phyloP scores from a whole-genome alignment of 345 rosid species.

The Ceriops tagal region DNA sequence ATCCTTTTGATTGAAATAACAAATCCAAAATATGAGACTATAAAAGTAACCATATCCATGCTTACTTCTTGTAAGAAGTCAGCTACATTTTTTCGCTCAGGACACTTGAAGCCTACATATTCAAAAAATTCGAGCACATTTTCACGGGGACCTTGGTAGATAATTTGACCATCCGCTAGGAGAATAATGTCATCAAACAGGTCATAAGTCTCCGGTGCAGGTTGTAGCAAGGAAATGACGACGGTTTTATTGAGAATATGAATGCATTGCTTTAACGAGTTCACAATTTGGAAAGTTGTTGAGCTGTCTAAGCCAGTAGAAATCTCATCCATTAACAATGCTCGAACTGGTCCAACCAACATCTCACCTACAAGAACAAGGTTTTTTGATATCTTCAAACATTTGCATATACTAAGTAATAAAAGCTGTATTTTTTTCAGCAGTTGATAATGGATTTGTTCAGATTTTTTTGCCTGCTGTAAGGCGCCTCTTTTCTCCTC shows the following conservation, averaged over 20 bases:
- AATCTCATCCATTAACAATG: slow-evolving; percentile 67
- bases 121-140: slow-evolving; percentile 54
- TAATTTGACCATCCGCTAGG: slow-evolving; percentile 51
- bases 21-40: neutral
- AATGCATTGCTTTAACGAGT: slow-evolving; percentile 57
- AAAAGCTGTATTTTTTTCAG: neutral
- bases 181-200: slow-evolving; percentile 68
- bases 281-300: slow-evolving; percentile 65
- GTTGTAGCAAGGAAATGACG: slow-evolving; percentile 67
- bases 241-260: slow-evolving; percentile 55
- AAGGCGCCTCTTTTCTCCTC: slow-evolving; percentile 72
- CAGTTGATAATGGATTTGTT: neutral
- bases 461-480: slow-evolving; percentile 47
- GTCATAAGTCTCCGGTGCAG: slow-evolving; percentile 65
- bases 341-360: slow-evolving; percentile 60
- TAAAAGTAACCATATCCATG: neutral
- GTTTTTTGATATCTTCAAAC: neutral
- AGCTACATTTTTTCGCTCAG: slow-evolving; percentile 62
- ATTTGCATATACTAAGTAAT: too few relatives aligned
- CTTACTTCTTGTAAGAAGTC: slow-evolving; percentile 71
- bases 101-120: slow-evolving; percentile 63
- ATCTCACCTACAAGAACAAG: slow-evolving; percentile 43
- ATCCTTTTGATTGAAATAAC: neutral
- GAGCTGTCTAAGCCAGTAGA: slow-evolving; percentile 76
- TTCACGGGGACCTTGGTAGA: slow-evolving; percentile 61